These are phyloP conservation scores for Cardamine occulta DNA, from an alignment of 345 rosid species.

Conservation along the genomic window DNA sequence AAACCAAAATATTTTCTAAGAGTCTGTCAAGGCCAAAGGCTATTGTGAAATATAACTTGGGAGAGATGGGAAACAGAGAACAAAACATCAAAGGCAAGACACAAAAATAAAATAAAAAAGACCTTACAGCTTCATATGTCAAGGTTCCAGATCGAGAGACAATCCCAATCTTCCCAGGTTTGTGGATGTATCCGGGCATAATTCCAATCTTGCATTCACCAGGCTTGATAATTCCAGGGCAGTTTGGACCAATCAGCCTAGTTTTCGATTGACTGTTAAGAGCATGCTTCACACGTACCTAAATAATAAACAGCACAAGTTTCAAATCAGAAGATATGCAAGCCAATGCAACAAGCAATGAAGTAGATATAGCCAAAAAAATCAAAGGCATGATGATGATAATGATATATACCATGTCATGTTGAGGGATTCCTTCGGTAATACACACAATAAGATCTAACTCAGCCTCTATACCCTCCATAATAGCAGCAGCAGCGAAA, in stretches of 20 bases:
- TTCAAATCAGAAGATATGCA: constrained; percentile 17
- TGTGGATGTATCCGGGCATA: constrained; percentile 98
- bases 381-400: background rate
- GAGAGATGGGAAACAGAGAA: constrained; percentile 5
- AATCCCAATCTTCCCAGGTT: constrained; percentile 93
- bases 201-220: constrained; percentile 97
- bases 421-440: constrained; percentile 96
- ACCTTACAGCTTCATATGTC: constrained; percentile 97
- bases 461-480: constrained; percentile 96
- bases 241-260: constrained; percentile 92
- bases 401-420: constrained; percentile 78
- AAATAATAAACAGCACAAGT: constrained; percentile 19
- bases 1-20: background rate
- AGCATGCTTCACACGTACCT: constrained; percentile 95
- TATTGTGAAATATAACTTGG: background rate
- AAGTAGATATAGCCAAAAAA: constrained; percentile 7
- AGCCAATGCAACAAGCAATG: constrained; percentile 6
- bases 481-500: constrained; percentile 93
- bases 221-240: constrained; percentile 96
- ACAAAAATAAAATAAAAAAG: constrained; percentile 12
- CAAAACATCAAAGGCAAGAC: background rate
- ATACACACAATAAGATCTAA: constrained; percentile 91
- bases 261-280: constrained; percentile 88
- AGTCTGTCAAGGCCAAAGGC: background rate
- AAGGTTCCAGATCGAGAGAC: constrained; percentile 97